Evolutionary conservation across 2,329 filamentous ascomycete species (phyloP).

Genomic region (Pseudodiploospora longispora): DNA sequence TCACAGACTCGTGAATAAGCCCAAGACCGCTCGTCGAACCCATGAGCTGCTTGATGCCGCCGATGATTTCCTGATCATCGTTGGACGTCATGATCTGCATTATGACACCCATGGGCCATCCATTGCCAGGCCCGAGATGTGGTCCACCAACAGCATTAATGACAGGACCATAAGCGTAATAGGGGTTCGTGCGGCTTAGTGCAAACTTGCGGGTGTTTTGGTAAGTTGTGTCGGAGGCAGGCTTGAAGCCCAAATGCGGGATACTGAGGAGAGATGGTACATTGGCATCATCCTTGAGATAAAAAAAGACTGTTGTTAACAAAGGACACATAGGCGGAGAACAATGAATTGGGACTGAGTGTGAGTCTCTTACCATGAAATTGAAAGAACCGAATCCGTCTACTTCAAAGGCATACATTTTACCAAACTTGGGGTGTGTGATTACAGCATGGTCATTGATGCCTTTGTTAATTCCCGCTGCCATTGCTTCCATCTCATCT

Average conservation of each 20-base stretch:
- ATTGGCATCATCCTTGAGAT: constrained; percentile 50
- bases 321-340: too few species aligned
- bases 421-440: constrained; percentile 49
- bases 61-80: constrained; percentile 64
- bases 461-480: constrained; percentile 47
- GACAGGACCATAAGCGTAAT: constrained; percentile 51
- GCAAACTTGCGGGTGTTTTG: constrained; percentile 71
- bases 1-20: constrained; percentile 62
- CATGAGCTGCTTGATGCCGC: constrained; percentile 55
- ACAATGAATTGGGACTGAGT: neutral
- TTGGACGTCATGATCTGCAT: constrained; percentile 72
- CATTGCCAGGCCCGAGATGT: constrained; percentile 54
- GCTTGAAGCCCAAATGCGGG: constrained; percentile 48
- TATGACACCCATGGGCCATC: constrained; percentile 83
- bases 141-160: constrained; percentile 45
- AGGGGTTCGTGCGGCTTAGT: constrained; percentile 63
- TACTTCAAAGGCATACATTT: constrained; percentile 62
- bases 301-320: neutral
- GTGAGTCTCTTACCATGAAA: constrained; percentile 39
- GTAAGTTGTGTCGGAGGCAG: constrained; percentile 56
- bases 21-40: constrained; percentile 65
- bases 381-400: constrained; percentile 57
- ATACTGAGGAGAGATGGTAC: constrained; percentile 54
- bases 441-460: constrained; percentile 64
- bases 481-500: constrained; percentile 51